Base-by-base conservation (phyloP, 768 basidiomycete species). In the Lactarius psammicola region DNA sequence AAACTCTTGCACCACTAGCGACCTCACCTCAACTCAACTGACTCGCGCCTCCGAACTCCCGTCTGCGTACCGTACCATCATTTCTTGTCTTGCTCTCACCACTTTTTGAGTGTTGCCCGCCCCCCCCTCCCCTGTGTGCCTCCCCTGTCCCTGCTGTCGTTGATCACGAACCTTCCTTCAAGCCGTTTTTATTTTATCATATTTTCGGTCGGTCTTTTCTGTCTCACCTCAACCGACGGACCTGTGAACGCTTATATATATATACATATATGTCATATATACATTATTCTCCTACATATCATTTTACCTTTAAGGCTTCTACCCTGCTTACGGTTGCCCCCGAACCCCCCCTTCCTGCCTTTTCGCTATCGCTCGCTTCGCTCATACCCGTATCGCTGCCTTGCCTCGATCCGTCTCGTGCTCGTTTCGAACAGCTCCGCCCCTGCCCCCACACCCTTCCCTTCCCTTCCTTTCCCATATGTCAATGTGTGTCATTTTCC, bases 1-100 rank as follows among this genome's bases (percentile, higher is more conserved):
- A 73, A 75, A 51, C 60, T 61, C 34, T 28, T 67, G 38, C 60
- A 53, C 26, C 62, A 34, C 46, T 49, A 49, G 46, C 13, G 26
- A 1, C 11, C 18, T 20, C 15, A 44, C 20, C 42, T 44, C 42
- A 44, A 20, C 20, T 44, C 42, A 36, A 11, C 36, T 36, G 36
- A 36, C 36, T 36, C 11, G 10, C 36, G 11, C 36, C 11, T 7
- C 17, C 42, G n/a, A 20, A 20, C 42, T 23, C 46, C 46, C 13
- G 59, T 59, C 20, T 20, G 9, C 5, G 49, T 31, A 4, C 15
- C 38, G 4, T 15, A 10, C 4, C 61, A n/a, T 28, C 36, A n/a
- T 54, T 49, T 33, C 58, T 55, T 40, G 20, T 23, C 17, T 49
- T n/a, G 31, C n/a, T 46, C 3, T n/a, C 18, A 2, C 44, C n/a